These are phyloP conservation scores for Candida silvatica DNA, from an alignment of 805 yeast species.

Conservation along the genomic window DNA sequence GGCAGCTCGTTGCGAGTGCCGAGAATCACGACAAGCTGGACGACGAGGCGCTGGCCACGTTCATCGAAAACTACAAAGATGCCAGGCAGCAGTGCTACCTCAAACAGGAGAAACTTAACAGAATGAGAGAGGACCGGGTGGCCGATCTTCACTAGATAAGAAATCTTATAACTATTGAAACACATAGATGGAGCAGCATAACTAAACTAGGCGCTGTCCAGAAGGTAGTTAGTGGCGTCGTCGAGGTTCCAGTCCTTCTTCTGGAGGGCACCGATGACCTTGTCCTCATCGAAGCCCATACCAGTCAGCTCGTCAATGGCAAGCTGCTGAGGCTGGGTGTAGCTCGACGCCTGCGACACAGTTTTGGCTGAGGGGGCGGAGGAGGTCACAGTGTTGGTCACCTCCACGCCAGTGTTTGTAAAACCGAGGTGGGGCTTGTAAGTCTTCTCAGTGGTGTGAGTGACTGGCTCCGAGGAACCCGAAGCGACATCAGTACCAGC, in stretches of 20 bases:
- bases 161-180: conserved; percentile 1
- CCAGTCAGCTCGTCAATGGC: conserved; percentile 75
- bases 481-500: conserved; percentile 5
- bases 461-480: background rate
- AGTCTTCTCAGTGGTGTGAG: background rate
- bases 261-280: conserved; percentile 61
- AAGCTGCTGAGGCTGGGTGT: conserved; percentile 24
- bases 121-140: conserved; percentile 38
- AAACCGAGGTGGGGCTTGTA: background rate
- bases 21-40: conserved; percentile 11
- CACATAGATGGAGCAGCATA: background rate
- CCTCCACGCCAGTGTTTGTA: background rate
- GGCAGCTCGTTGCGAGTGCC: conserved; percentile 8
- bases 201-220: conserved; percentile 52
- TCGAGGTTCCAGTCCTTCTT: conserved; percentile 68
- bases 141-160: conserved; percentile 16
- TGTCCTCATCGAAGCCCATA: conserved; percentile 76
- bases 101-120: conserved; percentile 35
- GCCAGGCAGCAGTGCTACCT: conserved; percentile 35
- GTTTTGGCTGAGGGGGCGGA: background rate
- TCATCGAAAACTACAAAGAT: conserved; percentile 32
- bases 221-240: conserved; percentile 77
- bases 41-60: conserved; percentile 24
- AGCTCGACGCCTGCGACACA: conserved; percentile 5
- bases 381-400: background rate